Evolutionary conservation across 2,329 filamentous ascomycete species (phyloP), one percentile per base, ranked within the genome.

Genomic region (Eutypa lata): DNA sequence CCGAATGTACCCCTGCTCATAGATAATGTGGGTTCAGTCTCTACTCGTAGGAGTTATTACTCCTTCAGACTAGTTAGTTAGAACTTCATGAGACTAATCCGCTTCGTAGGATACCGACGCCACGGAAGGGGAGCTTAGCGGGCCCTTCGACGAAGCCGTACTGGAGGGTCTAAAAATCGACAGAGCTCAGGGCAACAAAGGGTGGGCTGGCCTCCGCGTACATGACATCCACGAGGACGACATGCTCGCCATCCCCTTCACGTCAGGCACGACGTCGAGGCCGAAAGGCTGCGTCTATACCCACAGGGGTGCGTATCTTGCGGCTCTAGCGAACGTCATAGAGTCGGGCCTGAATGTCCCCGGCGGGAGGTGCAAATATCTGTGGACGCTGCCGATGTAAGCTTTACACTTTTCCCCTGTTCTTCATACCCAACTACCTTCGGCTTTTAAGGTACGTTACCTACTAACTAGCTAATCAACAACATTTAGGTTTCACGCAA

Each of bases 231-330:
- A 91, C 62, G 94, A 99, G 68, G 88, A 96, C 60, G 85, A 84
- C 55, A 81, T 90, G 61, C 81, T 97, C 55, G 91, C 92, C 3
- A 84, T 99, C 51, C 90, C 93, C 1, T 97, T 97, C 69, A 99
- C 94, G 0, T 94, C 89, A 26, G 93, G 93, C 3, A 97, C 94
- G 1, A 97, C 94, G 0, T 91, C 92, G 1, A 79, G 82, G 28
- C 94, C 94, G 2, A 97, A 99, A 70, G 94, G 94, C 5, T 93
- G 97, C 3, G 86, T 96, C 51, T 97, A 89, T 66, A 97, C 91
- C 1, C 90, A 97, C 69, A 82, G 94, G 46, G 89, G 92, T 3
- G 85, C 84, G 7, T 99, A 97, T 66, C 78, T 99, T 13, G 93
- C 91, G 0, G 79, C 91, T 0, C 66, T 97, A 60, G 92, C 78